Base-by-base conservation (phyloP, 2,329 filamentous ascomycete genomes). In the Lecanoromycetidae sp. region DNA sequence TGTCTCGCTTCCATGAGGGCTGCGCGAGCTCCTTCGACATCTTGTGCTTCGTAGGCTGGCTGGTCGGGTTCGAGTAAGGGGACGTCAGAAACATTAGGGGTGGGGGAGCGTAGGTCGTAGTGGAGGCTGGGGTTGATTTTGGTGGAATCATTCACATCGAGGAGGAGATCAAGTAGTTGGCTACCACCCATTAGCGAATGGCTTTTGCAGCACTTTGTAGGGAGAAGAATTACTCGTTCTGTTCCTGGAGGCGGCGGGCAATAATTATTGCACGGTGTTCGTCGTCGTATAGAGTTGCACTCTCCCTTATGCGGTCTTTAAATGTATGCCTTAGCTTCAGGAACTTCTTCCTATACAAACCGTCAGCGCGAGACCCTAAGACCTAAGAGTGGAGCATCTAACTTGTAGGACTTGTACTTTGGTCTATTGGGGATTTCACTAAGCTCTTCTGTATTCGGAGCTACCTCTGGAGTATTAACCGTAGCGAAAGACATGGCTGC, bases 311-410 rank as follows among this genome's bases (percentile, higher is more conserved):
- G 58, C 78, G 79, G 42, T 79, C 72, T 57, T 91, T 84, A 60
- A 91, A 93, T 23, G 74, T 71, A 61, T 82, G 74, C 66, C 83
- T 81, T 79, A 91, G 85, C 74, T 93, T 93, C 58, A 84, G 82
- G 65, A 93, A 98, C 71, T 98, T 98, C 69, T 94, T 94, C 60
- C 77, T 81, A 63, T 81, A 78, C 3, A 30, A 15, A 5, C 12
- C 20, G 30, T 52, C 39, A 50, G 46, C 30, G 36, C 20, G 22
- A 34, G 15, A 6, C 27, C 6, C 15, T 29, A 15, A 12, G 23
- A 27, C 9, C 22, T n/a, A 27, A 25, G 54, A 48, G 57, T 44
- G 56, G 42, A 45, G 44, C 20, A 22, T 48, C 64, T 54, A 57
- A 68, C 75, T 85, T 87, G 72, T 75, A 82, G 36, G 78, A 82